Evolutionary conservation across 2,329 filamentous ascomycete species (phyloP), one percentile per base, ranked within the genome.

Genomic region (Pseudocercospora fuligena): DNA sequence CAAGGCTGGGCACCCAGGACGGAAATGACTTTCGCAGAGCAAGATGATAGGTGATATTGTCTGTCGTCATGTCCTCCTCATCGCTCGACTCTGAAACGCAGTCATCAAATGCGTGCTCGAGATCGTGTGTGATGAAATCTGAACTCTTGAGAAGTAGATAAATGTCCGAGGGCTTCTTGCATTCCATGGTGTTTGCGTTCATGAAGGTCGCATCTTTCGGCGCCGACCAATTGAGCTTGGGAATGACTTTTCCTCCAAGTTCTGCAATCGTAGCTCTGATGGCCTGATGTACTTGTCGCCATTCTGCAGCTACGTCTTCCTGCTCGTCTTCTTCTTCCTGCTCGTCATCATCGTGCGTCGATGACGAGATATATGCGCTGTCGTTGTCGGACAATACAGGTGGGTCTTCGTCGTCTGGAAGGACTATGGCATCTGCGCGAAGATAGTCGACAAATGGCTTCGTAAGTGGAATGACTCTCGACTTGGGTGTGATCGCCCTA

Each of bases 171-270:
- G 95, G 88, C 0, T 88, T 89, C 3, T 89, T 89, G 80, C 95
- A 99, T 79, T 97, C 93, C 81, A 97, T 91, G 56, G 92, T 96
- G 79, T 99, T 99, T 78, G 87, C 81, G 80, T 89, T 80, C 79
- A 99, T 97, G 91, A 93, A 97, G 23, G 92, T 92, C 8, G 95
- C 95, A 77, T 99, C 95, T 79, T 97, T 97, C 3, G 95, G 95
- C 3, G 93, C 90, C 5, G 94, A 97, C 95, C 95, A 99, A 82
- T 98, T 98, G 56, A 99, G 83, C 80, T 99, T 99, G 0, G 95
- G 95, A 1, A 91, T 90, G 8, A 97, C 94, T 67, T 90, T 88
- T 66, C 94, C 94, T 16, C 92, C 94, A 0, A 98, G 86, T 73
- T 94, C 91, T 12, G 84, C 80, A 69, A 99, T 97, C 49, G 87